A percentile compares a stretch with the other conserved stretches of the same genome.
These are phyloP conservation scores for Bryopsis sp. DNA, from an alignment of 139 green algal species.

Conservation along the genomic window DNA sequence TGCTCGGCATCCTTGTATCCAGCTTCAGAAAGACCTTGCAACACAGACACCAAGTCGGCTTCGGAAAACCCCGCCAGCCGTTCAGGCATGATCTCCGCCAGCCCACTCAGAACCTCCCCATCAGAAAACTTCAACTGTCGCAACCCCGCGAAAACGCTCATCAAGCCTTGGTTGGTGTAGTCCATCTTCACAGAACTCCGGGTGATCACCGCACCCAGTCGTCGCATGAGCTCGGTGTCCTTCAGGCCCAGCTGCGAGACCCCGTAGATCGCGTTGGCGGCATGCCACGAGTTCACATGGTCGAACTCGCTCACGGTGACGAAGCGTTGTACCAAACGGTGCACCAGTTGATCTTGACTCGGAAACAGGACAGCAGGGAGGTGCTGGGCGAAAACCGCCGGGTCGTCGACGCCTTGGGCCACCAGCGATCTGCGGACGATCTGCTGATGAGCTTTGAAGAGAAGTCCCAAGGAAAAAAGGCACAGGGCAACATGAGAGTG, in stretches of 20 bases:
- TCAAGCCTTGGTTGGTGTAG: neutral
- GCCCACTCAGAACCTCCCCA: neutral
- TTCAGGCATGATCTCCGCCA: neutral
- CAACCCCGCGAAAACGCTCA: neutral
- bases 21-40: constrained; percentile 1
- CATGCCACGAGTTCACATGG: neutral
- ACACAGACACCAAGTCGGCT: neutral
- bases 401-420: too few species aligned
- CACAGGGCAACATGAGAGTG: neutral
- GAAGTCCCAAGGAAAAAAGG: too few species aligned
- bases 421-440: too few species aligned
- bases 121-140: constrained; percentile 5
- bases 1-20: neutral
- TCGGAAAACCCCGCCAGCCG: constrained; percentile 1
- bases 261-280: constrained; percentile 9
- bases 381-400: too few species aligned
- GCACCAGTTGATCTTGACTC: constrained; percentile 13
- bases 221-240: neutral
- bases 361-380: neutral
- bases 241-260: neutral
- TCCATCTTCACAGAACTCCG: neutral
- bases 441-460: too few species aligned
- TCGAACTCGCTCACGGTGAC: constrained; percentile 17
- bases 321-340: neutral
- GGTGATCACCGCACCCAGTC: neutral